Conservation (phyloP, 768 basidiomycete species). For the Pisolithus marmoratus region DNA sequence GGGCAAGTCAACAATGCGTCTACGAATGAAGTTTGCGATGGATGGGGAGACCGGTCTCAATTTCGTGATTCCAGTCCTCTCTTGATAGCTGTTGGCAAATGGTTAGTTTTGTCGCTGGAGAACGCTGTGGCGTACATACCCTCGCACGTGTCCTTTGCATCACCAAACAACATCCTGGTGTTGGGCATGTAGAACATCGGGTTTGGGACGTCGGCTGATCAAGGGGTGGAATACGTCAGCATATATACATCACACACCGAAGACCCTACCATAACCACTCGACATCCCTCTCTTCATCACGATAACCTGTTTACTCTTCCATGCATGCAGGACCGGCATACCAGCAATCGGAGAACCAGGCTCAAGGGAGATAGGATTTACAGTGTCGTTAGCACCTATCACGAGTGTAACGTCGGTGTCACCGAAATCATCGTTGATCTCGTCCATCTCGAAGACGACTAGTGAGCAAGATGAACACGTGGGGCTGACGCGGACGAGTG, state of each 20-base stretch:
- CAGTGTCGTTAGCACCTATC: conserved; percentile 90
- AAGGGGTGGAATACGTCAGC: conserved; percentile 1
- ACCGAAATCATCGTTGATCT: conserved; percentile 88
- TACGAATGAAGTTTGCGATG: not conserved
- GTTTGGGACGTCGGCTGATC: conserved; percentile 80
- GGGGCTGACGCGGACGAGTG: not conserved
- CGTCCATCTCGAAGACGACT: conserved; percentile 93
- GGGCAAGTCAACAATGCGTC: not conserved
- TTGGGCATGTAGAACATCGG: conserved; percentile 92
- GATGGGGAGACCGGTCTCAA: conserved; percentile 1
- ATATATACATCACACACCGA: not conserved
- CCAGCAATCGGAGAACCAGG: conserved; percentile 84
- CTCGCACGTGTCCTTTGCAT: conserved; percentile 88
- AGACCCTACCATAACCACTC: conserved; percentile 69
- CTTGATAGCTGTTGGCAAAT: conserved; percentile 45
- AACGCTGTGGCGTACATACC: conserved; percentile 36
- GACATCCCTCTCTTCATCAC: conserved; percentile 93
- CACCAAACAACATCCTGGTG: conserved; percentile 88
- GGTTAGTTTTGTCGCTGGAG: not conserved
- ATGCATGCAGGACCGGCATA: conserved; percentile 88
- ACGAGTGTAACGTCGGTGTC: conserved; percentile 89
- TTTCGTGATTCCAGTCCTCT: conserved; percentile 44
- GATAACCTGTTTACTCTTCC: conserved; percentile 90
- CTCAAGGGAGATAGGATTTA: conserved; percentile 86
- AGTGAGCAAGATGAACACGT: not conserved